Evolutionary conservation across 2,329 filamentous ascomycete genomes (phyloP).

Genomic region (Epichloe brachyelytri): DNA sequence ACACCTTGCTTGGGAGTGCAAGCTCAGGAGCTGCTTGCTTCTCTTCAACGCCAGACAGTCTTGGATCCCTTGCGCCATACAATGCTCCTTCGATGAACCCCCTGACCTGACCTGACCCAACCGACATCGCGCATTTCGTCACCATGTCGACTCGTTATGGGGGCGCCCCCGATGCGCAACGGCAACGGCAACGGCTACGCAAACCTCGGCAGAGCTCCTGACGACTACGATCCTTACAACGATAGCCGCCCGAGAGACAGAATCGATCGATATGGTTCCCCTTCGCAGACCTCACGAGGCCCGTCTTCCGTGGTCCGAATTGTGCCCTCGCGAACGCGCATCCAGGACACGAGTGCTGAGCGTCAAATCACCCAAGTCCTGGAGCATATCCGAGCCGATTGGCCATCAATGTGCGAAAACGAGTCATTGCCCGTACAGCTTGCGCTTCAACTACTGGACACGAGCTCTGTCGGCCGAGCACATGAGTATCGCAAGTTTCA

Average conservation of each 20-base stretch:
- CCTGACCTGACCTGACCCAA: not conserved
- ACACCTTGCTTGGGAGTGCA: not conserved
- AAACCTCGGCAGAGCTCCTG: slow-evolving; percentile 25
- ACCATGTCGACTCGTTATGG: slow-evolving; percentile 40
- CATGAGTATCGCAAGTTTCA: slow-evolving; percentile 79
- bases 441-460: slow-evolving; percentile 87
- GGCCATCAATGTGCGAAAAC: slow-evolving; percentile 80
- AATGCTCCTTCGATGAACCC: slow-evolving; percentile 7
- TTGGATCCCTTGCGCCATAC: slow-evolving; percentile 1
- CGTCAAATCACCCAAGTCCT: slow-evolving; percentile 52
- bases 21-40: not conserved
- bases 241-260: slow-evolving; percentile 32
- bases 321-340: slow-evolving; percentile 23
- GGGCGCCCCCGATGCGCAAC: slow-evolving; percentile 22
- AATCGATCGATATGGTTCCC: slow-evolving; percentile 28
- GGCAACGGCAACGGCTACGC: slow-evolving; percentile 30
- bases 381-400: slow-evolving; percentile 74
- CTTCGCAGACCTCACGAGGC: slow-evolving; percentile 20
- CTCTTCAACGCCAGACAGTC: not conserved
- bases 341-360: slow-evolving; percentile 37
- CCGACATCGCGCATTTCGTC: slow-evolving; percentile 3
- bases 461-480: slow-evolving; percentile 82
- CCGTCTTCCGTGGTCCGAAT: slow-evolving; percentile 18
- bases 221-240: slow-evolving; percentile 34
- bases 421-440: slow-evolving; percentile 89